Percentiles rank a stretch among this genome's conserved stretches.
Evolutionary conservation across 768 basidiomycete genomes (phyloP).

Genomic region (Lactifluus rugatus): DNA sequence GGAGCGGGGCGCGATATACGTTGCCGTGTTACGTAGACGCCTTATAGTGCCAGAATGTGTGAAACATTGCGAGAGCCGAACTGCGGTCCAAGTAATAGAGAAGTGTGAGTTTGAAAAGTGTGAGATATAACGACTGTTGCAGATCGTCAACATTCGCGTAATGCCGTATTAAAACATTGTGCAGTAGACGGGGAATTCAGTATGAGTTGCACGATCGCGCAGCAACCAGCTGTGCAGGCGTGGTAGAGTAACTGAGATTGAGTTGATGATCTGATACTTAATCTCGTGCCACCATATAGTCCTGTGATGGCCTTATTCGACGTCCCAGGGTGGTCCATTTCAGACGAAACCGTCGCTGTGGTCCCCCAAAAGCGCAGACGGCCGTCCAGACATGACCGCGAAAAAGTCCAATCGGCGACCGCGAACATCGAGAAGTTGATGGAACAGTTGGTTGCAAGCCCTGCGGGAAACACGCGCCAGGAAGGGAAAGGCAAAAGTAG

Average conservation of each 20-base stretch:
- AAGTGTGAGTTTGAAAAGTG: not conserved
- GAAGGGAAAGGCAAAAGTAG: not conserved
- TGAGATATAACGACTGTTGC: not conserved
- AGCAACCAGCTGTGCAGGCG: too few species aligned
- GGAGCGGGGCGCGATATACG: not conserved
- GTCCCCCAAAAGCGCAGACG: slow-evolving; percentile 41
- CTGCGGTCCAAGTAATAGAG: not conserved
- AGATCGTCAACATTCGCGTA: not conserved
- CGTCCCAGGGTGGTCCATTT: slow-evolving; percentile 60
- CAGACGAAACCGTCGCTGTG: slow-evolving; percentile 29
- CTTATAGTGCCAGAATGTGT: not conserved
- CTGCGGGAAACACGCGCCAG: slow-evolving; percentile 9
- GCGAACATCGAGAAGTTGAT: slow-evolving; percentile 56
- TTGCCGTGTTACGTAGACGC: slow-evolving; percentile 1
- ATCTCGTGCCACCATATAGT: too few species aligned
- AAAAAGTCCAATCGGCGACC: slow-evolving; percentile 30
- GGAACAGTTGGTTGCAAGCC: slow-evolving; percentile 32
- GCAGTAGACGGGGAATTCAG: not conserved
- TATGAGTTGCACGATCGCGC: not conserved
- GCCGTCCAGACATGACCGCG: slow-evolving; percentile 31
- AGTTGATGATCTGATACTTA: too few species aligned
- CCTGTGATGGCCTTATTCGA: slow-evolving; percentile 44
- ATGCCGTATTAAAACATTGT: not conserved
- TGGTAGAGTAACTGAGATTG: too few species aligned
- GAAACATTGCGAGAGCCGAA: not conserved